Conservation (phyloP, 108 stramenopile species). For the Hondaea fermentalgiana region DNA sequence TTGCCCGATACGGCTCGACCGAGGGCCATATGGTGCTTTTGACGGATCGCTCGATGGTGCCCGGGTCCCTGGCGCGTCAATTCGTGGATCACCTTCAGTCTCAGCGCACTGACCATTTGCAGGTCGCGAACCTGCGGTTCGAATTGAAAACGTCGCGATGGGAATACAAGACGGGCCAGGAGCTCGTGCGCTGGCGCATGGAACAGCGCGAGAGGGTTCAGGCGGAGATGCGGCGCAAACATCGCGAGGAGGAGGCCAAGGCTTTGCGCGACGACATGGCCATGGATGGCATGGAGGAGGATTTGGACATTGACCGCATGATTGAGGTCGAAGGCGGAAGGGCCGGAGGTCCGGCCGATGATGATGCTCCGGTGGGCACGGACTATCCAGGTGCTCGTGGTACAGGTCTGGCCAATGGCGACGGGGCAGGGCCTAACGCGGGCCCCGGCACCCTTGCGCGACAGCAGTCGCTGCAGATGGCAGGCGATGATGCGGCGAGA, state of each 20-base stretch:
- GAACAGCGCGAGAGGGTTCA: not conserved
- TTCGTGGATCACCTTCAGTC: not conserved
- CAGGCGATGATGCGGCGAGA: not conserved
- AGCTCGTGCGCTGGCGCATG: not conserved
- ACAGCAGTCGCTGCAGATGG: not conserved
- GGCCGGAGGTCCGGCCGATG: not conserved
- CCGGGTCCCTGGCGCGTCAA: not conserved
- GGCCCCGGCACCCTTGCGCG: not conserved
- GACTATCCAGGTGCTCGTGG: not conserved
- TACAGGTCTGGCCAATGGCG: not conserved
- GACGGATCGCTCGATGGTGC: not conserved
- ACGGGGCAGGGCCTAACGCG: not conserved
- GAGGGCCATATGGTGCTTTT: slow-evolving; percentile 7
- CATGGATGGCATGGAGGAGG: slow-evolving; percentile 14
- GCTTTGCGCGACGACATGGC: slow-evolving; percentile 1
- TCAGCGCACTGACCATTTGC: not conserved
- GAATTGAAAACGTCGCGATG: not conserved
- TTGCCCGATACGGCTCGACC: not conserved
- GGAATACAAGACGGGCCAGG: slow-evolving; percentile 8
- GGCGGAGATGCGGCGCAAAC: not conserved
- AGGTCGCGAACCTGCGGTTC: not conserved
- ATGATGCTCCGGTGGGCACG: not conserved
- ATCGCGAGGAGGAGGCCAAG: not conserved
- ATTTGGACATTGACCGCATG: not conserved
- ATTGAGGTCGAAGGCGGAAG: not conserved